Conservation (phyloP, 768 basidiomycete species). For the Lactifluus piperatus region DNA sequence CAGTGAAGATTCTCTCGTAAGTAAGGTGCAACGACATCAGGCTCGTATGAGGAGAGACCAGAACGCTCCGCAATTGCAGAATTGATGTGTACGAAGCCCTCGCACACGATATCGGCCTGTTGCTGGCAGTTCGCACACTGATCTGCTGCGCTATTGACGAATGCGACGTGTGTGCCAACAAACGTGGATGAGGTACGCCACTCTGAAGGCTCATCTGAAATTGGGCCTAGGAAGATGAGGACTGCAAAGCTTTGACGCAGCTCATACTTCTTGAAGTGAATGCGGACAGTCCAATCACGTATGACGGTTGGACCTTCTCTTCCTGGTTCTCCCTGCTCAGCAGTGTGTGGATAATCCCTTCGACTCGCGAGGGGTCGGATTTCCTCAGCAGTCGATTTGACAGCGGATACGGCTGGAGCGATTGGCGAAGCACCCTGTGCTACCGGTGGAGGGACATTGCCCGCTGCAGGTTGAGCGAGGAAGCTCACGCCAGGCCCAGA, state of each 20-base stretch:
- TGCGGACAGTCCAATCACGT: slow-evolving; percentile 36
- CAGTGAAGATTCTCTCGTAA: slow-evolving; percentile 33
- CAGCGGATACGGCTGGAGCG: background rate
- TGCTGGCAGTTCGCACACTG: slow-evolving; percentile 34
- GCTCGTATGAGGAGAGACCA: slow-evolving; percentile 28
- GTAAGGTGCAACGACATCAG: slow-evolving; percentile 32
- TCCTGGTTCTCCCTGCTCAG: background rate
- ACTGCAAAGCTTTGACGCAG: slow-evolving; percentile 36
- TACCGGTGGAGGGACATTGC: background rate
- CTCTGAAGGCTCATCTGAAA: slow-evolving; percentile 30
- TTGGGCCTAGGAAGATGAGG: slow-evolving; percentile 38
- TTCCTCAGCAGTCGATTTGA: background rate
- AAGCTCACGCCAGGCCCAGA: background rate
- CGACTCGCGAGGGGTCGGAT: background rate
- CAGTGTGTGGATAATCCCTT: background rate
- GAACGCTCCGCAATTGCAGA: slow-evolving; percentile 23
- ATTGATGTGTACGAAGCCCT: slow-evolving; percentile 39
- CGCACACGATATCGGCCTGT: slow-evolving; percentile 25
- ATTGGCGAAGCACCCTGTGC: background rate
- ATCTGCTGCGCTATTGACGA: slow-evolving; percentile 30
- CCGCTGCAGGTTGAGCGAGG: background rate
- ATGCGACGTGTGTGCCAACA: slow-evolving; percentile 37
- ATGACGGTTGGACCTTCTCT: background rate
- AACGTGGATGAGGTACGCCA: slow-evolving; percentile 31
- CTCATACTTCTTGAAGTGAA: slow-evolving; percentile 37